Base-by-base conservation (phyloP, 495 filamentous ascomycete species). In the Alectoria sarmentosa region DNA sequence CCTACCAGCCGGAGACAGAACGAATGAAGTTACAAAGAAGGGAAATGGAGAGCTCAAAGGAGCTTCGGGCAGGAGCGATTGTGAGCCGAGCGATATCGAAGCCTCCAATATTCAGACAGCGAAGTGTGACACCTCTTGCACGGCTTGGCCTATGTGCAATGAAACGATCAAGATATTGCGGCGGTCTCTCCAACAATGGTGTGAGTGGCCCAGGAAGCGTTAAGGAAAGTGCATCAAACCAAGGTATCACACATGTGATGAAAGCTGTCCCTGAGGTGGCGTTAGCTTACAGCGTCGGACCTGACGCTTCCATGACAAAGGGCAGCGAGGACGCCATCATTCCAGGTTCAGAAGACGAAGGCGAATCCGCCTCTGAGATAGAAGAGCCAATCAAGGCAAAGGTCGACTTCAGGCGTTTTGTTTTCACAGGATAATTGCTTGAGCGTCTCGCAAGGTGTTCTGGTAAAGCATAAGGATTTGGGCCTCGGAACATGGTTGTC, bases 261-360 rank as follows among this genome's bases (percentile, higher is more conserved):
- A 61, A 32, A 36, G 4, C 26, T 9, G 32, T 19, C 36, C 37
- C 32, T 32, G 46, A 21, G 5, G 17, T 60, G 13, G 26, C 58
- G n/a, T 11, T 54, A n/a, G 37, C 49, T 23, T 37, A 63, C 38
- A 66, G 59, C 36, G 52, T 58, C 14, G 61, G 49, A 26, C 49
- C 46, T 38, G 67, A 64, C 32, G 61, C 58, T 23, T 42, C 63
- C 11, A 23, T 38, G 0, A 55, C 69, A 15, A 76, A 82, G 58
- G 90, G 90, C 1, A 93, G 90, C 69, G 90, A 95, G 71, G 90
- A 95, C 68, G 73, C 86, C 54, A 80, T 95, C 23, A 73, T 89
- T 4, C 87, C 88, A 0, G 81, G 88, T 60, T 90, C 88, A 66
- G 87, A 90, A 44, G 86, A 77, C 14, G 77, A 79, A 19, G 26